A percentile compares a stretch with the other conserved stretches of the same genome.
Conservation (phyloP, 495 filamentous ascomycete species). For the Arthonia radiata region DNA sequence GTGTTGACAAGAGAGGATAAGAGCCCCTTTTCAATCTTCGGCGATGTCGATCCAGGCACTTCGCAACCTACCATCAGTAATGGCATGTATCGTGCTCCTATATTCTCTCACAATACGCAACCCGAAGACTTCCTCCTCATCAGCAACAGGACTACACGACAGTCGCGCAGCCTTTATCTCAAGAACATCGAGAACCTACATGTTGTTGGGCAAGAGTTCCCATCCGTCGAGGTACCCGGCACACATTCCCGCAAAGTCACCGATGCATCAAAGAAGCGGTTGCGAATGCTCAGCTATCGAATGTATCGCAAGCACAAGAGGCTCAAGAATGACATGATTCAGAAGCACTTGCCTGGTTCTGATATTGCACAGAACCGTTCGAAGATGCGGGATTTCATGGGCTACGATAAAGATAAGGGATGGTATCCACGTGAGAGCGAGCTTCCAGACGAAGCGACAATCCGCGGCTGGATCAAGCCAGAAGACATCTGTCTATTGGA, state of each 20-base stretch:
- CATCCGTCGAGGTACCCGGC: constrained; percentile 73
- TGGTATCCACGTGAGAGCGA: constrained; percentile 59
- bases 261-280: constrained; percentile 74
- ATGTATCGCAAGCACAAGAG: constrained; percentile 49
- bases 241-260: constrained; percentile 87
- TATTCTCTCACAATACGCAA: constrained; percentile 67
- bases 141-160: no score
- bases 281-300: constrained; percentile 85
- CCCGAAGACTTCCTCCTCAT: constrained; percentile 70
- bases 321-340: constrained; percentile 28
- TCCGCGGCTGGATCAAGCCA: constrained; percentile 70
- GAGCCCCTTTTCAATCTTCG: constrained; percentile 81
- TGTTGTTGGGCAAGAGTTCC: constrained; percentile 76
- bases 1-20: constrained; percentile 81
- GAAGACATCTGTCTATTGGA: constrained; percentile 88
- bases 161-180: constrained; percentile 49
- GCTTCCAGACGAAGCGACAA: constrained; percentile 48
- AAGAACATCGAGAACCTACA: constrained; percentile 74
- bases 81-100: constrained; percentile 76
- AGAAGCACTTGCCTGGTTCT: constrained; percentile 63
- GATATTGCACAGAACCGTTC: constrained; percentile 77
- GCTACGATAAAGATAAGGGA: constrained; percentile 52
- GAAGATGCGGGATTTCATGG: constrained; percentile 89
- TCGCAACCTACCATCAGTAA: constrained; percentile 78
- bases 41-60: constrained; percentile 72